A percentile compares a stretch with the other conserved stretches of the same genome.
These are phyloP conservation scores for Glaciozyma martinii DNA, from an alignment of 768 basidiomycete genomes.

Conservation along the genomic window DNA sequence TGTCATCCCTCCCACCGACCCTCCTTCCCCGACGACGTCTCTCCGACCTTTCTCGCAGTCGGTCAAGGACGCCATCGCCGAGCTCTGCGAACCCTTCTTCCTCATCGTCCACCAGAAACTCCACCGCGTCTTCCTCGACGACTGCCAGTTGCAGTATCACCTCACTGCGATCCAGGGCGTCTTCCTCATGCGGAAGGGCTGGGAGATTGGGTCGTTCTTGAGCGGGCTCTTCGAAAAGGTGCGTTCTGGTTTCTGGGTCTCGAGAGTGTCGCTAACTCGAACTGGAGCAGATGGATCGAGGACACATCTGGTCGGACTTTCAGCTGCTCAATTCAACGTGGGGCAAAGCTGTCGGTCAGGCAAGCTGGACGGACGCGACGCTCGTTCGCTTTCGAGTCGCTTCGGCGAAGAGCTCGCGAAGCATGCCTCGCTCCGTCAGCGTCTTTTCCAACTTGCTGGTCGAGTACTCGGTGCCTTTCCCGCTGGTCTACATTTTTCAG, in stretches of 20 bases:
- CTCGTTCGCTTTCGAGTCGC: constrained; percentile 2
- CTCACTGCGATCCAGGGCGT: constrained; percentile 3
- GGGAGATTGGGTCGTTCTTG: neutral
- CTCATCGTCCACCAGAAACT: neutral
- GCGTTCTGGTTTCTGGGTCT: neutral
- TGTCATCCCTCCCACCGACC: neutral
- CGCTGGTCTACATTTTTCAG: neutral
- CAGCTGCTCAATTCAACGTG: constrained; percentile 2
- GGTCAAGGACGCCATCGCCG: neutral
- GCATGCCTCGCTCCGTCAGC: neutral
- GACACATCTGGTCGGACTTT: constrained; percentile 1
- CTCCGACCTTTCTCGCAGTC: neutral
- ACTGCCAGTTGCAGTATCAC: neutral
- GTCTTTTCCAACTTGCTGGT: neutral
- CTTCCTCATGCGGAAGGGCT: constrained; percentile 2
- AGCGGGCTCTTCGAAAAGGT: neutral
- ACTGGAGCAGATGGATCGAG: neutral
- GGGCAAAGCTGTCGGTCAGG: neutral
- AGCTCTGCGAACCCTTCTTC: neutral
- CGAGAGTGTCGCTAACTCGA: neutral
- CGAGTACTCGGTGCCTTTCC: neutral
- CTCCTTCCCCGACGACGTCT: neutral
- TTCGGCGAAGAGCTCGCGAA: neutral
- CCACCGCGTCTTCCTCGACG: neutral
- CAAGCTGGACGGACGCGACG: constrained; percentile 1